Percentiles rank a stretch among this genome's conserved stretches.
Conservation (phyloP, 257 asterid species). For the Sherardia arvensis region DNA sequence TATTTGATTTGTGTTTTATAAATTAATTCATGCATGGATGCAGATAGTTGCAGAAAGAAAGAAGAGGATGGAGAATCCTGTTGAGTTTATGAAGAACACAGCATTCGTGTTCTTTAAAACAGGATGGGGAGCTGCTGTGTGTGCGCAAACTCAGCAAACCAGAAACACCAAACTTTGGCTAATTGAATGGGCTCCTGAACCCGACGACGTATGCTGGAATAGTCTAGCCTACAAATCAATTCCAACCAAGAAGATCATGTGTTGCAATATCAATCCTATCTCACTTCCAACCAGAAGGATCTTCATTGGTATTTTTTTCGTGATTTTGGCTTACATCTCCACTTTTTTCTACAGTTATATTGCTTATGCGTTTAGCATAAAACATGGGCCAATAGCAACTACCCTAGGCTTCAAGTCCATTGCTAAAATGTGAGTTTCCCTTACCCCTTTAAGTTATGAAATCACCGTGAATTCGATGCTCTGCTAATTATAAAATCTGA, state of each 20-base stretch:
- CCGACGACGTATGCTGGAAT: constrained; percentile 75
- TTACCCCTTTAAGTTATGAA: no score
- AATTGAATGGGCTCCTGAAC: constrained; percentile 93
- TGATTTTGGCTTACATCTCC: constrained; percentile 79
- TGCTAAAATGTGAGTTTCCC: constrained; percentile 63
- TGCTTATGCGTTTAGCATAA: constrained; percentile 70
- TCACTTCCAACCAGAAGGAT: constrained; percentile 74
- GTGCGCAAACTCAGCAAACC: constrained; percentile 83
- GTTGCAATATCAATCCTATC: no score
- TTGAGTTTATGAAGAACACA: constrained; percentile 49
- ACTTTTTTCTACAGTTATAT: constrained; percentile 65
- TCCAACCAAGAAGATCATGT: no score
- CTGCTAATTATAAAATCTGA: no score
- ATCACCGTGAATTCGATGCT: no score
- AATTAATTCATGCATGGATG: no score
- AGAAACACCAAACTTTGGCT: constrained; percentile 80
- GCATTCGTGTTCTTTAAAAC: constrained; percentile 86
- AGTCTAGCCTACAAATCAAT: constrained; percentile 83
- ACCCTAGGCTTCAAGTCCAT: constrained; percentile 51
- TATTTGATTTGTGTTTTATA: no score
- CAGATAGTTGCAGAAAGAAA: constrained; percentile 68
- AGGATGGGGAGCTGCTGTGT: constrained; percentile 87
- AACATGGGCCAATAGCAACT: no score
- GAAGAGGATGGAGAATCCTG: constrained; percentile 45
- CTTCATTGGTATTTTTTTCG: constrained; percentile 52